phyloP scores from a whole-genome alignment of 495 filamentous ascomycete species.

The Aspergillus bertholletiae region DNA sequence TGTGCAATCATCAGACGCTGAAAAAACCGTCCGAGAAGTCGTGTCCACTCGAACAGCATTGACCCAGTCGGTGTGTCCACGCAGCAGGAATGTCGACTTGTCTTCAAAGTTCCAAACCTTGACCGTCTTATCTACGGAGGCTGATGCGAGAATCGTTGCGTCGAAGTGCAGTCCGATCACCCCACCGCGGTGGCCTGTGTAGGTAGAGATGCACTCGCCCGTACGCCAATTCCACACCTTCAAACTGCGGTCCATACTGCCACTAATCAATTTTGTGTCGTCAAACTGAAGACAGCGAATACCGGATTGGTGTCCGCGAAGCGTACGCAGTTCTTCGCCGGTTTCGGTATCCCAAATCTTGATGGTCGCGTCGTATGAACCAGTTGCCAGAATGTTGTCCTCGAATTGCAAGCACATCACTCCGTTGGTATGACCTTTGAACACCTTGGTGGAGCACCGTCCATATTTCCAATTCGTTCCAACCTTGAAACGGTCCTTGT shows the following conservation, averaged over 20 bases:
- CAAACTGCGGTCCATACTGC: slow-evolving; percentile 73
- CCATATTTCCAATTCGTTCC: slow-evolving; percentile 97
- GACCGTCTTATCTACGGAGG: slow-evolving; percentile 83
- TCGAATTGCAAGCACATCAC: slow-evolving; percentile 97
- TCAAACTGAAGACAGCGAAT: slow-evolving; percentile 92
- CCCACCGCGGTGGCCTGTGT: slow-evolving; percentile 71
- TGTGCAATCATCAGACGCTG: slow-evolving; percentile 90
- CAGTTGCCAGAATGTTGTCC: slow-evolving; percentile 86
- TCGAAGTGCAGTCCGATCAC: slow-evolving; percentile 87
- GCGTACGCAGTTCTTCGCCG: slow-evolving; percentile 76
- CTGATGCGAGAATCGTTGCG: slow-evolving; percentile 75
- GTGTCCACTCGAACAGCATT: slow-evolving; percentile 86
- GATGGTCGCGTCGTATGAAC: slow-evolving; percentile 90
- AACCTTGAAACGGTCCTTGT: slow-evolving; percentile 83
- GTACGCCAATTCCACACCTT: slow-evolving; percentile 97
- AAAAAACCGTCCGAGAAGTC: slow-evolving; percentile 77
- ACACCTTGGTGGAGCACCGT: slow-evolving; percentile 72
- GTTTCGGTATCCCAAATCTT: slow-evolving; percentile 96
- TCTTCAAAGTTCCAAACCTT: slow-evolving; percentile 92
- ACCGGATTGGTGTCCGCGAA: slow-evolving; percentile 75
- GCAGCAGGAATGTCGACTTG: slow-evolving; percentile 71
- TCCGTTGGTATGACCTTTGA: slow-evolving; percentile 89
- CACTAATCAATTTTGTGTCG: slow-evolving; percentile 83
- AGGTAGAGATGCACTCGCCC: slow-evolving; percentile 79
- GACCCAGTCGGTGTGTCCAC: slow-evolving; percentile 89